Percentiles rank a stretch among this genome's conserved stretches.
Evolutionary conservation across 176 grass and related monocot species (phyloP).

Genomic region (Canna indica): DNA sequence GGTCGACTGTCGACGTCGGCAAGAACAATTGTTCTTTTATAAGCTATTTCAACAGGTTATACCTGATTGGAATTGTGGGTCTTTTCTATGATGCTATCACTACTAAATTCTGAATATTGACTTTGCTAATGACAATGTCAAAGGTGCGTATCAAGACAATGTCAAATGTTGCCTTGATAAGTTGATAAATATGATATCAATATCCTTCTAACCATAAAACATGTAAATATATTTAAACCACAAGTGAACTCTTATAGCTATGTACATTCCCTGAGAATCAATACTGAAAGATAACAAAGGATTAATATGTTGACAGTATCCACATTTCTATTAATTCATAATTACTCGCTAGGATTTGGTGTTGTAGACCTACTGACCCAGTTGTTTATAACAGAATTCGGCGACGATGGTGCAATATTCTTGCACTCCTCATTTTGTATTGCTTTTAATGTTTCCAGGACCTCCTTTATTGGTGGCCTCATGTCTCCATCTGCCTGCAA

Average conservation of each 20-base stretch:
- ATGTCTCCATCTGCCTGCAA: background rate
- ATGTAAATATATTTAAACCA: background rate
- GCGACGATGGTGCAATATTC: background rate
- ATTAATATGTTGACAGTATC: background rate
- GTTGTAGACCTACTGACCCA: background rate
- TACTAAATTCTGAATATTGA: too few relatives aligned
- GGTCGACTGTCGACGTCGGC: too few relatives aligned
- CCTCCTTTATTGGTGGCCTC: slow-evolving; percentile 10
- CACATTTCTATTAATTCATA: too few relatives aligned
- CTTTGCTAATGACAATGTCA: too few relatives aligned
- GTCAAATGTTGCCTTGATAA: too few relatives aligned
- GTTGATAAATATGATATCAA: too few relatives aligned
- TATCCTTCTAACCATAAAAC: background rate
- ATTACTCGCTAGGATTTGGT: slow-evolving; percentile 1
- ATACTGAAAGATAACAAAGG: background rate
- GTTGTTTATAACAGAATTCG: slow-evolving; percentile 1
- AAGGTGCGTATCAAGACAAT: too few relatives aligned
- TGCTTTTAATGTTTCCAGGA: background rate
- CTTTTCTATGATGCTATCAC: too few relatives aligned
- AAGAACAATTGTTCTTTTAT: too few relatives aligned
- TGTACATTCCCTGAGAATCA: background rate
- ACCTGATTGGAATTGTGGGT: too few relatives aligned
- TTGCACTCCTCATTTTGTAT: background rate
- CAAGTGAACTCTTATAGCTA: background rate
- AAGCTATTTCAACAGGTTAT: too few relatives aligned